Percentiles rank a stretch among this genome's conserved stretches.
Conservation (phyloP, 768 basidiomycete genomes). For the Boletus rex-veris region DNA sequence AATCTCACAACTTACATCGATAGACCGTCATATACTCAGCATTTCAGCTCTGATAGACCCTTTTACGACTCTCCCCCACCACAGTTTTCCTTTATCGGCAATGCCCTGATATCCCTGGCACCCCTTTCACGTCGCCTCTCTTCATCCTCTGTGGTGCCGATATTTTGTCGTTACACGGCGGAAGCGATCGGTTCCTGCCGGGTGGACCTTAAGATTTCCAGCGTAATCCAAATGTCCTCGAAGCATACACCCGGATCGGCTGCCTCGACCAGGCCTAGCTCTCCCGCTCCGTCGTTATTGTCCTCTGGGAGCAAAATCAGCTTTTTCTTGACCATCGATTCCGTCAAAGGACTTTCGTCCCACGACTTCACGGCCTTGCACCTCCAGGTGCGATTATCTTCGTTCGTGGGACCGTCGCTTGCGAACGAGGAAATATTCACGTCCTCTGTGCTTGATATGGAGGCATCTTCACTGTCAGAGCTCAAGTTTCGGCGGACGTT, state of each 20-base stretch:
- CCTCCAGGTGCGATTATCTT: constrained; percentile 83
- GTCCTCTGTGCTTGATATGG: constrained; percentile 72
- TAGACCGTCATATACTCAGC: constrained; percentile 88
- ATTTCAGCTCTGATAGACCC: constrained; percentile 90
- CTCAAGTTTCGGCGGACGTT: constrained; percentile 83
- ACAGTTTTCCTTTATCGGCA: constrained; percentile 90
- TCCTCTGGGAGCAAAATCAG: constrained; percentile 75
- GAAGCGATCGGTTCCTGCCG: constrained; percentile 96
- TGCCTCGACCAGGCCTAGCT: constrained; percentile 69
- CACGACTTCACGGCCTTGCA: constrained; percentile 86
- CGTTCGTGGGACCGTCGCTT: constrained; percentile 71
- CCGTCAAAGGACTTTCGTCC: constrained; percentile 84
- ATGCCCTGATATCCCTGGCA: constrained; percentile 76
- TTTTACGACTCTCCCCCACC: constrained; percentile 89
- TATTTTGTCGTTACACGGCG: constrained; percentile 90
- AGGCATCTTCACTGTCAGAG: constrained; percentile 65
- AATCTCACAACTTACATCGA: constrained; percentile 88
- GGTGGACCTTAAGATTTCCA: constrained; percentile 77
- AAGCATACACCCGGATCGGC: constrained; percentile 60
- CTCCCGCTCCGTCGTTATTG: constrained; percentile 66
- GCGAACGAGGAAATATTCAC: constrained; percentile 79
- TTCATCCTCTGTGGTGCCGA: constrained; percentile 73
- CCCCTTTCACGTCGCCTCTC: constrained; percentile 76
- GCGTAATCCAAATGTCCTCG: constrained; percentile 53
- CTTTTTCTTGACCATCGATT: constrained; percentile 83